phyloP scores from a whole-genome alignment of 2,329 filamentous ascomycete species.

The Apiospora marii region DNA sequence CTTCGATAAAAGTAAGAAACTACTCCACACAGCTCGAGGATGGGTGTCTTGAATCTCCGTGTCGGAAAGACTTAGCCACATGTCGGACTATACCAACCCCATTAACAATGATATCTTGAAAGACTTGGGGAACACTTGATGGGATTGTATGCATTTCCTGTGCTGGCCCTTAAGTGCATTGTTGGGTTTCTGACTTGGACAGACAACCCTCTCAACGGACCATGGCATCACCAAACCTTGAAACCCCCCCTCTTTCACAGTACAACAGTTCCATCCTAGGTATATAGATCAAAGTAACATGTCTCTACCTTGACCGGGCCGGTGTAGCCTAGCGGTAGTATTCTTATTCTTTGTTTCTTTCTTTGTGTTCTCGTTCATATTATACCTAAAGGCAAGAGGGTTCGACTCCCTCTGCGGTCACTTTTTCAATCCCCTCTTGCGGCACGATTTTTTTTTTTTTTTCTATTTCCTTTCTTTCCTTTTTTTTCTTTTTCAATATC shows the following conservation, averaged over 20 bases:
- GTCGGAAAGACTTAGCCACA: background rate
- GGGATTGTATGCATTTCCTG: rapidly evolving
- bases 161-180: background rate
- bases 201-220: background rate
- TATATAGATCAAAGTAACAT: too few species aligned
- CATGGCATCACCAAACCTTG: background rate
- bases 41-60: background rate
- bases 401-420: slow-evolving; percentile 2
- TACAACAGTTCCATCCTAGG: background rate
- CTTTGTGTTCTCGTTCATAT: background rate
- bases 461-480: too few species aligned
- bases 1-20: too few species aligned
- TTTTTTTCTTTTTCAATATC: too few species aligned
- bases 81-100: background rate
- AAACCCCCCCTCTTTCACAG: background rate
- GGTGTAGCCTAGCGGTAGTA: slow-evolving; percentile 3
- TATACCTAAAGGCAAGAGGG: slow-evolving; percentile 4
- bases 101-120: background rate
- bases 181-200: background rate
- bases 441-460: background rate
- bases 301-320: background rate
- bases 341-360: background rate
- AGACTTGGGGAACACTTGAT: too few species aligned
- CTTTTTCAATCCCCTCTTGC: background rate
- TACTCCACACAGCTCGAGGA: rapidly evolving